Evolutionary conservation across 23 red algal species (phyloP), one percentile per base, ranked within the genome.

Genomic region (Cyanidiococcus yangmingshanensis): DNA sequence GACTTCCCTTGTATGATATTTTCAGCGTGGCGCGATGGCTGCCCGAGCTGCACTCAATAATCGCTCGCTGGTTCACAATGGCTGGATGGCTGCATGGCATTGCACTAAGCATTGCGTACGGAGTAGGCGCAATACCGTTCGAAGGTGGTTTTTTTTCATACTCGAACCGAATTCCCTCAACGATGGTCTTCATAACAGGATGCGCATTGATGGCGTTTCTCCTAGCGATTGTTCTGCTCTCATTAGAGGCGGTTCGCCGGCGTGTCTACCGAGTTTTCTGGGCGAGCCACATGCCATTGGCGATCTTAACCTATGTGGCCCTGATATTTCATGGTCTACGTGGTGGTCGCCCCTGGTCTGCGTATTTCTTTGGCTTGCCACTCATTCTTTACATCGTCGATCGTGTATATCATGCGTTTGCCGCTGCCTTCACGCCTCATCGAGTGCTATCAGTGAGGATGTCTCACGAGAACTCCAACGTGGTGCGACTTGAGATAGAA

Each of bases 401-500:
- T 35, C 7, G 63, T 2, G 3, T 71, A 7, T 71, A 71, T 35
- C 63, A 71, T 29, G 27, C 12, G 16, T 71, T 71, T 71, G 63
- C 63, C 7, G 63, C 63, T 25, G 63, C 63, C n/a, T 71, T 71
- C 63, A 71, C 63, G 63, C 63, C 63, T 3, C 63, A 71, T 35
- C 21, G 32, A 35, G 63, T 71, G 7, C 63, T 25, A 7, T 71
- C 63, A 3, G 63, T 71, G 63, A 7, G 27, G n/a, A 7, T 71
- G n/a, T 71, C 63, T 2, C 21, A 71, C 27, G 27, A 71, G 32
- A 71, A 71, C 27, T 71, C 63, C 12, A 71, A 71, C 27, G 63
- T 71, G 63, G 63, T 71, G 3, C 63, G 63, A 27, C 63, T 71
- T 25, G 63, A 17, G 12, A 2, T 71, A 29, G 63, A 71, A 35